Evolutionary conservation across 306 rosid species (phyloP).

Genomic region (Glycine tomentella): DNA sequence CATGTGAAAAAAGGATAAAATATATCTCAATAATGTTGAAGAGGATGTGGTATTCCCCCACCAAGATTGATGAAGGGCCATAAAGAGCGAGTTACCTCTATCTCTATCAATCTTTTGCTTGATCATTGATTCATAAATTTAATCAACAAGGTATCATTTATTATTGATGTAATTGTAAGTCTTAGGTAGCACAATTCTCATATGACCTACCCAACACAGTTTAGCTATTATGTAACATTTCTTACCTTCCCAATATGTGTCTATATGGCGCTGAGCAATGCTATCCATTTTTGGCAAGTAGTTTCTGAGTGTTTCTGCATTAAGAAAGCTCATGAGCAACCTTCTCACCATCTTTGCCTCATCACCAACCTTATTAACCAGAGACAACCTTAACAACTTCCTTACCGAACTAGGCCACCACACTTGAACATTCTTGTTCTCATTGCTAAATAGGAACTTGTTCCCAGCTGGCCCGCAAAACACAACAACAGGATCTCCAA

Average conservation of each 20-base stretch:
- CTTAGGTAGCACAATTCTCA: too few species aligned
- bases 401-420: constrained; percentile 59
- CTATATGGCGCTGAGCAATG: constrained; percentile 51
- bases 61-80: too few species aligned
- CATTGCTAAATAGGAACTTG: constrained; percentile 58
- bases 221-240: neutral
- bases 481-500: constrained; percentile 46
- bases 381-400: constrained; percentile 51
- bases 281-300: constrained; percentile 56
- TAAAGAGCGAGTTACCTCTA: too few species aligned
- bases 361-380: constrained; percentile 53
- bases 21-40: too few species aligned
- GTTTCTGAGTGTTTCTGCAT: constrained; percentile 54
- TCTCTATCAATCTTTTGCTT: too few species aligned
- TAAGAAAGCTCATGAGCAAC: constrained; percentile 55
- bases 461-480: constrained; percentile 58
- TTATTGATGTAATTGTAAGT: too few species aligned
- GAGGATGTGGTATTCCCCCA: too few species aligned
- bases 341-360: constrained; percentile 52
- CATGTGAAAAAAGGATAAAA: too few species aligned
- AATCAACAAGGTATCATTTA: too few species aligned
- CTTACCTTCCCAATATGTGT: constrained; percentile 54
- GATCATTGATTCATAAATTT: too few species aligned
- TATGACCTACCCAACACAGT: too few species aligned
- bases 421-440: constrained; percentile 59